A percentile compares a stretch with the other conserved stretches of the same genome.
phyloP scores from a whole-genome alignment of 2,329 filamentous ascomycete species.

The Ophiostoma ips region DNA sequence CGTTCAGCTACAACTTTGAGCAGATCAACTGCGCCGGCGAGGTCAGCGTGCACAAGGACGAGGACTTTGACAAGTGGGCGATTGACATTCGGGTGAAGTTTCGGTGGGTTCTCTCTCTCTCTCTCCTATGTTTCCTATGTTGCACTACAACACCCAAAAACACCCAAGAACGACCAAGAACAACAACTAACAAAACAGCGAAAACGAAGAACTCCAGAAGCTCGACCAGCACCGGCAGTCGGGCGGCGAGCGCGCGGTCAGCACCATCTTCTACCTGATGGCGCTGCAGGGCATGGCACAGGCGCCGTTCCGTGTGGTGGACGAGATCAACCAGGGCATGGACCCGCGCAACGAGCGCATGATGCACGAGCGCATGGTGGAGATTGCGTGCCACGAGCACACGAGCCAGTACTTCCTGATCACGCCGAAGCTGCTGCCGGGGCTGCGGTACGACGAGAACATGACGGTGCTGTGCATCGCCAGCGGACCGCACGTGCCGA shows the following conservation, averaged over 20 bases:
- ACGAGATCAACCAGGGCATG: constrained; percentile 99
- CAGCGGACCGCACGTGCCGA: constrained; percentile 62
- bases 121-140: neutral
- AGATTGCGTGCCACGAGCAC: constrained; percentile 80
- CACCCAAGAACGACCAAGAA: no score
- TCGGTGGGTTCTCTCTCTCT: constrained; percentile 21
- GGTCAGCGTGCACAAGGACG: constrained; percentile 74
- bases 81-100: constrained; percentile 94
- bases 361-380: constrained; percentile 95
- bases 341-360: constrained; percentile 96
- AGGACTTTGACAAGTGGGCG: constrained; percentile 88
- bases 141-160: no score
- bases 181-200: constrained; percentile 25
- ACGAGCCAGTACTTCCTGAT: constrained; percentile 89
- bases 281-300: constrained; percentile 85
- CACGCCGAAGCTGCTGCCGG: constrained; percentile 84
- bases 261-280: constrained; percentile 98
- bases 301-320: constrained; percentile 92
- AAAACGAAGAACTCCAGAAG: constrained; percentile 69
- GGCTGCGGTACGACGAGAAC: constrained; percentile 70
- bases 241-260: constrained; percentile 88
- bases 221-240: constrained; percentile 90
- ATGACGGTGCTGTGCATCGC: constrained; percentile 94
- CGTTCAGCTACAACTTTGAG: constrained; percentile 85
- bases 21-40: constrained; percentile 91